Conservation (phyloP, 169 alveolate species). For the Eimeria zaria region DNA sequence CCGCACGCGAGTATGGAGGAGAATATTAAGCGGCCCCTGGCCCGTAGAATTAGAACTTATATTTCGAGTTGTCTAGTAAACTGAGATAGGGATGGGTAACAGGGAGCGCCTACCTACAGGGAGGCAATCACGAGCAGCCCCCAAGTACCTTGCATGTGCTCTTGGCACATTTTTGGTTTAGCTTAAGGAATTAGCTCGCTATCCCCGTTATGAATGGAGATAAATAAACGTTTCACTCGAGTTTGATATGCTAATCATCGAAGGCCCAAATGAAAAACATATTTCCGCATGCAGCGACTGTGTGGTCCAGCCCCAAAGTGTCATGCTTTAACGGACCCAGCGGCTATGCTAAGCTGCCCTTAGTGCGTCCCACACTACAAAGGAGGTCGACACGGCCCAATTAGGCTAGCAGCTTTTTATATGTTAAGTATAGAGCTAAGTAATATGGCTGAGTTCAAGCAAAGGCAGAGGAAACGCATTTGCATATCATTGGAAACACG, state of each 20-base stretch:
- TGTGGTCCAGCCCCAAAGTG: slow-evolving; percentile 45
- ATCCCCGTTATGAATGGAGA: neutral
- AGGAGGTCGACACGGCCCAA: neutral
- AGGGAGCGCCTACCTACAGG: slow-evolving; percentile 26
- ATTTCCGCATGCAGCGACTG: slow-evolving; percentile 36
- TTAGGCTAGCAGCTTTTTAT: neutral
- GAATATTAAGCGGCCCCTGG: slow-evolving; percentile 5
- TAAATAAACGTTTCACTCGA: neutral
- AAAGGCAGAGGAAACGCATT: neutral
- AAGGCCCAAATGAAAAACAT: neutral
- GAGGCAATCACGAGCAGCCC: slow-evolving; percentile 76
- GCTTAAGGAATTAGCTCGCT: neutral
- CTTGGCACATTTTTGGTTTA: slow-evolving; percentile 35
- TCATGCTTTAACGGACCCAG: neutral
- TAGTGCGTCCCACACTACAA: neutral
- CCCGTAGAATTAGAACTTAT: neutral
- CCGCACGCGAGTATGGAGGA: neutral
- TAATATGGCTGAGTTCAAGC: neutral
- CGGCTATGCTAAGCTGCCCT: neutral
- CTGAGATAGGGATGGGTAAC: neutral
- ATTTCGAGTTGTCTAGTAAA: neutral
- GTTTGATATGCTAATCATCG: neutral
- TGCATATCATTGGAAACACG: neutral
- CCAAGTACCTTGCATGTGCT: slow-evolving; percentile 58
- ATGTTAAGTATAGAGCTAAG: neutral